Percentiles rank a stretch among this genome's conserved stretches.
Evolutionary conservation across 2,329 filamentous ascomycete species (phyloP).

Genomic region (Zarea fungicola): DNA sequence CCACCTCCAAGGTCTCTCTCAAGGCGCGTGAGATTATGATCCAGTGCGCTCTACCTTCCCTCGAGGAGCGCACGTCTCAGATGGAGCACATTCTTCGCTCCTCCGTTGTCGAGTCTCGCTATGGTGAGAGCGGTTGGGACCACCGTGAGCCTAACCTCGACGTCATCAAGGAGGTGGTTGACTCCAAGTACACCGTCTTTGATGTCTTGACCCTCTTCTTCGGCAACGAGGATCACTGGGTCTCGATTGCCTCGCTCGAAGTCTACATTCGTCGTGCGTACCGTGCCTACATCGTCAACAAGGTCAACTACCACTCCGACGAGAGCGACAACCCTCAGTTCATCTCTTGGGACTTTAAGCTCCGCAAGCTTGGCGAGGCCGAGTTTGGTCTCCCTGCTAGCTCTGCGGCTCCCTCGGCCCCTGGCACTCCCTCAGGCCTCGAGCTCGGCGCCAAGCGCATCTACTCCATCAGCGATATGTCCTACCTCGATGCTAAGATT

Average conservation of each 20-base stretch:
- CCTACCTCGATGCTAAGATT: conserved; percentile 70
- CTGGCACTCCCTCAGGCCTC: conserved; percentile 62
- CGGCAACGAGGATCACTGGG: conserved; percentile 88
- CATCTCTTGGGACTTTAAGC: conserved; percentile 91
- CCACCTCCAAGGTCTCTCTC: conserved; percentile 89
- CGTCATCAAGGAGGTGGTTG: conserved; percentile 93
- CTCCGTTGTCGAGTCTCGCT: conserved; percentile 92
- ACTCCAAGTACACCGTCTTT: conserved; percentile 97
- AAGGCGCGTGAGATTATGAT: conserved; percentile 98
- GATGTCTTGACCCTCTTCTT: conserved; percentile 96
- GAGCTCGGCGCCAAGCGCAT: conserved; percentile 61
- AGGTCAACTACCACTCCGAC: conserved; percentile 81
- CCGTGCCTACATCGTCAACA: conserved; percentile 88
- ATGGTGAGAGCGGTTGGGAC: conserved; percentile 95
- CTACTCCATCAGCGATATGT: conserved; percentile 94
- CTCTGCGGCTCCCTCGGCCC: conserved; percentile 77
- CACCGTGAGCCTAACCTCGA: conserved; percentile 88
- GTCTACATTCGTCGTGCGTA: conserved; percentile 96
- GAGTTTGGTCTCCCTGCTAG: conserved; percentile 80
- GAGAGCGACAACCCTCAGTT: conserved; percentile 65
- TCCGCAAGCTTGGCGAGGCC: conserved; percentile 86
- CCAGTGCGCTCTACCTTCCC: conserved; percentile 89
- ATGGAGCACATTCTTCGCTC: conserved; percentile 99
- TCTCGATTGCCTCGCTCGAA: conserved; percentile 86
- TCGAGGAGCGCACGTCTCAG: conserved; percentile 90